A percentile compares a stretch with the other conserved stretches of the same genome.
Conservation (phyloP, 2,329 filamentous ascomycete species). For the Zopfia rhizophila region DNA sequence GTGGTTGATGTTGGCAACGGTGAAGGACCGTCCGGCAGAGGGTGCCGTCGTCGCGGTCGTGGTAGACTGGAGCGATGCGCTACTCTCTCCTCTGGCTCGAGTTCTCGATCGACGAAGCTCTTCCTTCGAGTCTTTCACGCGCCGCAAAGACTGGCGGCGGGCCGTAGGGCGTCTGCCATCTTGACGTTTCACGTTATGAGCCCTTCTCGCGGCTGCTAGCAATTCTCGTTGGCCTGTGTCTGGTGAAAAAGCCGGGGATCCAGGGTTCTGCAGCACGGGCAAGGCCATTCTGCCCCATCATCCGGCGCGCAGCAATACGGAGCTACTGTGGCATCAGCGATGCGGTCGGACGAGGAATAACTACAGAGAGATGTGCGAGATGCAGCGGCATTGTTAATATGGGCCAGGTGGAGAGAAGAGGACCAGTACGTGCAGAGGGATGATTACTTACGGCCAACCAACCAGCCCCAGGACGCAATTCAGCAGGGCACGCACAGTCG, state of each 20-base stretch:
- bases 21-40: constrained; percentile 53
- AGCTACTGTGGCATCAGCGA: constrained; percentile 30
- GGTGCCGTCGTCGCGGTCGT: constrained; percentile 36
- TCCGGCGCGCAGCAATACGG: constrained; percentile 33
- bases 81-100: constrained; percentile 43
- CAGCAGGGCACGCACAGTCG: constrained; percentile 10
- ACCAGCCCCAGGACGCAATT: constrained; percentile 29
- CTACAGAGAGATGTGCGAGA: constrained; percentile 31
- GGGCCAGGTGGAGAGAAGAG: constrained; percentile 25
- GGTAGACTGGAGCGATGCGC: constrained; percentile 43
- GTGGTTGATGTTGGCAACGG: constrained; percentile 60
- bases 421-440: constrained; percentile 32
- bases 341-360: constrained; percentile 30
- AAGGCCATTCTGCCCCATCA: constrained; percentile 50
- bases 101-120: constrained; percentile 46
- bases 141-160: constrained; percentile 42
- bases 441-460: constrained; percentile 31
- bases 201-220: constrained; percentile 37
- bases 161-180: constrained; percentile 23
- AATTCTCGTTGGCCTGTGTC: constrained; percentile 37
- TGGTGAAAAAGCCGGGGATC: constrained; percentile 39
- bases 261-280: constrained; percentile 43
- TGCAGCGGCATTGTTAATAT: constrained; percentile 40
- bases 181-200: constrained; percentile 38
- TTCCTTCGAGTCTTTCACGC: constrained; percentile 51